Evolutionary conservation across 2,329 filamentous ascomycete genomes (phyloP), one percentile per base, ranked within the genome.

Genomic region (Monascus ruber): DNA sequence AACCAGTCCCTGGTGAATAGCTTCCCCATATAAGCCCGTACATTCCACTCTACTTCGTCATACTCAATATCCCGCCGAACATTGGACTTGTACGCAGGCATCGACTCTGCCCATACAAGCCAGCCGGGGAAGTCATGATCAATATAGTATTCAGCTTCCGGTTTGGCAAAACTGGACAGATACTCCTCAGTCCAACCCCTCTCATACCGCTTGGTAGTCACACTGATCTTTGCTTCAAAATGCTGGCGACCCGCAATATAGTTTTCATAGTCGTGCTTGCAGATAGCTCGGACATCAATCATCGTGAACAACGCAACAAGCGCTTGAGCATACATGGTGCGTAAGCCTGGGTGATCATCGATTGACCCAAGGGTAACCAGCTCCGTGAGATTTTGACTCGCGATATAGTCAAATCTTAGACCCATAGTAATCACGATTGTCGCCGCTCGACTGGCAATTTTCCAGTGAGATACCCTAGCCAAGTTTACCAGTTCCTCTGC

Each of bases 81-180:
- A 38, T 83, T 81, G 2, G 83, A 78, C 44, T 79, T 77, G 59
- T 81, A 87, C 0, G 82, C 91, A 9, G 79, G 80, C 70, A 96
- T 89, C 27, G 74, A 78, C 61, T 91, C 85, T 38, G 83, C 83
- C 91, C 91, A 98, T 0, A 94, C 87, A 11, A 98, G 73, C 93
- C 93, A 98, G 27, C 91, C 91, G 4, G 89, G 86, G 56, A 93
- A 84, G 56, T 96, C 89, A 39, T 79, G 76, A 56, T 98, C 91
- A 34, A 96, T 79, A 58, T 88, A 93, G 59, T 93, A 94, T 46
- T 94, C 80, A 0, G 85, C 81, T 27, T 79, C 80, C 5, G 82
- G 79, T 35, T 83, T 73, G 6, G 80, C 79, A 58, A 98, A 98
- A 24, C 77, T 74, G 1, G 78, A 73, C 1, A 98, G 70, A 54